A percentile compares a stretch with the other conserved stretches of the same genome.
Conservation (phyloP, 768 basidiomycete genomes). For the Trametes cinnabarina region DNA sequence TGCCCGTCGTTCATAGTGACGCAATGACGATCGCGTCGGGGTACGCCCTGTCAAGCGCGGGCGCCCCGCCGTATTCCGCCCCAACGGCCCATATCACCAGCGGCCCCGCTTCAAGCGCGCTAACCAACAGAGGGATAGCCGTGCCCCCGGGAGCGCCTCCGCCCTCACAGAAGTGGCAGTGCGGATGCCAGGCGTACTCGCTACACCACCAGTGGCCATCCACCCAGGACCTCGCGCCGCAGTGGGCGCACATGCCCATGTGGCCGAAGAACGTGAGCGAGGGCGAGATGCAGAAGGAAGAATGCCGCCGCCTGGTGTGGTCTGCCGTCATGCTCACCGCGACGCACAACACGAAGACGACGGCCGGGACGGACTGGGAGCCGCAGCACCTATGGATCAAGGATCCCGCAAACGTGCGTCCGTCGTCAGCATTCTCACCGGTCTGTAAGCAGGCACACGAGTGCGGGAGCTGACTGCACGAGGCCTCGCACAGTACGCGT, state of each 20-base stretch:
- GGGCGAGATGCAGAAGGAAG: conserved; percentile 64
- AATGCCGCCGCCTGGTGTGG: conserved; percentile 72
- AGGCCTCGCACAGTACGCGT: conserved; percentile 46
- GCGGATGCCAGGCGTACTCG: conserved; percentile 39
- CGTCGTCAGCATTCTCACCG: not conserved
- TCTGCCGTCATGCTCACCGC: conserved; percentile 61
- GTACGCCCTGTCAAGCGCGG: conserved; percentile 60
- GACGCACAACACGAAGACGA: conserved; percentile 58
- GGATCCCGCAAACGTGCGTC: conserved; percentile 61
- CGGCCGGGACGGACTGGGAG: conserved; percentile 35
- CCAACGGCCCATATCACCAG: not conserved
- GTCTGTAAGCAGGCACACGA: too few relatives aligned
- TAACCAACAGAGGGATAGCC: not conserved
- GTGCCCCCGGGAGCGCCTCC: not conserved
- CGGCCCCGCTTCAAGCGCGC: not conserved
- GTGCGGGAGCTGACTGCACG: too few relatives aligned
- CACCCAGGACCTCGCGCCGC: conserved; percentile 49
- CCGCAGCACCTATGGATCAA: conserved; percentile 48
- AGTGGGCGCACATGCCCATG: conserved; percentile 62
- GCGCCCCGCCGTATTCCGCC: not conserved
- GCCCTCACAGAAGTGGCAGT: conserved; percentile 4
- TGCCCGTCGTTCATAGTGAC: not conserved
- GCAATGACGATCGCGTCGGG: conserved; percentile 40
- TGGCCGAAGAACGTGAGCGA: conserved; percentile 50
- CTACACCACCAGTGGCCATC: conserved; percentile 49